Evolutionary conservation across 306 rosid genomes (phyloP).

Genomic region (Cucurbita pepo): DNA sequence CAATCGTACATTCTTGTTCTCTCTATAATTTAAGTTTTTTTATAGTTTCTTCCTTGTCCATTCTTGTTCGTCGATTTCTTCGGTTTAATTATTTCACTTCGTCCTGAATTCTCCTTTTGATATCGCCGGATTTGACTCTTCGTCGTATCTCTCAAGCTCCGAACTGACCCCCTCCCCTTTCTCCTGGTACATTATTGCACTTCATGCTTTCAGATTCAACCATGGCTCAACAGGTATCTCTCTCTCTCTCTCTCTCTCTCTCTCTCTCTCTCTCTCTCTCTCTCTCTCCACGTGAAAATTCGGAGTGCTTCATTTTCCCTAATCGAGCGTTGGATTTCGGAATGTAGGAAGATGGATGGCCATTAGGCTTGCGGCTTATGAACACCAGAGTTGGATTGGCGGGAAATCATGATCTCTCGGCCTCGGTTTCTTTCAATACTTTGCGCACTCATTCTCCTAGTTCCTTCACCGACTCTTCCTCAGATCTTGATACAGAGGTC

Average conservation of each 20-base stretch:
- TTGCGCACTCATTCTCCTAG: conserved; percentile 38
- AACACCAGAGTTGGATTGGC: conserved; percentile 36
- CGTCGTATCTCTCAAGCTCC: conserved; percentile 6
- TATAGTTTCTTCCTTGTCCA: neutral
- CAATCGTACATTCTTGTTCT: neutral
- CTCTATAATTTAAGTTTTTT: neutral
- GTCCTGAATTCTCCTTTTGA: neutral
- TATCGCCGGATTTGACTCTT: conserved; percentile 16
- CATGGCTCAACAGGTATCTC: conserved; percentile 49
- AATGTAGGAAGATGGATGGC: conserved; percentile 76
- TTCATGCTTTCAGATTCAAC: neutral
- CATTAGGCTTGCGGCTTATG: conserved; percentile 56
- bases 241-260: conserved; percentile 2
- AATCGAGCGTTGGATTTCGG: neutral
- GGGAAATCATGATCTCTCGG: conserved; percentile 17
- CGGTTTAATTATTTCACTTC: neutral
- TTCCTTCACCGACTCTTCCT: conserved; percentile 28
- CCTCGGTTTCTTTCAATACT: conserved; percentile 58
- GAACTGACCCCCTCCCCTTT: conserved; percentile 12
- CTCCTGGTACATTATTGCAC: neutral
- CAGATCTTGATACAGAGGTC: conserved; percentile 59
- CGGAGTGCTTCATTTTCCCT: neutral
- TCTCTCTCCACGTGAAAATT: neutral
- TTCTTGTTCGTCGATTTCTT: neutral
- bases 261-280: neutral